Base-by-base conservation (phyloP, 805 yeast species). In the Candida corydali region DNA sequence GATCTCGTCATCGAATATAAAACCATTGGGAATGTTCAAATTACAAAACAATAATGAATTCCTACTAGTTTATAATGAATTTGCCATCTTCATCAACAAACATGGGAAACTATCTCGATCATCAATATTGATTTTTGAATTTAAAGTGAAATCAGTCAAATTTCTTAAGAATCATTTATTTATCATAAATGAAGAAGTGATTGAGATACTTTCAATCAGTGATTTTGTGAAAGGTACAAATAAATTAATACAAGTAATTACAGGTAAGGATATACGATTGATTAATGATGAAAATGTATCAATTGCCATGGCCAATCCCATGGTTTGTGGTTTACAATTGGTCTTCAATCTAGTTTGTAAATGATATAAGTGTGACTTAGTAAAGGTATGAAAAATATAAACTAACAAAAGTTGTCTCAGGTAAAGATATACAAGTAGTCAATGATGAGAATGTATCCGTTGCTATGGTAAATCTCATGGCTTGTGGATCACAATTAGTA, bases 401-500 rank as follows among this genome's bases (percentile, higher is more conserved):
- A 24, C 72, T 82, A 9, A 65, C 74, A 16, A 95, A 86, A 53
- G 81, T 85, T 4, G 69, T 86, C 26, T 73, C 79, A 3, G 91
- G 91, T 16, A 82, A 80, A 52, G 85, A 78, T 46, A 73, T 86
- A 22, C 48, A 43, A 12, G 41, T 60, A 50, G 40, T 64, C 7
- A 49, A 48, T 33, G 40, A 47, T 11, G 49, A 48, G 3, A 17
- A 5, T n/a, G 44, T 59, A 6, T 42, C 55, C 6, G 53, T 64
- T 33, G 34, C 54, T 51, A 68, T 83, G 65, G 82, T 85, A 14
- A 87, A 86, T 49, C 94, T 94, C 0, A 58, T 58, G 38, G 68
- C 73, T 9, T 59, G 70, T 3, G 86, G 80, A 2, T 63, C 84
- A 42, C 93, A 84, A 52, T 52, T 84, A 36, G 55, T 83, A 1